phyloP scores from a whole-genome alignment of 148 eudicot species.

The Selenicereus undatus region DNA sequence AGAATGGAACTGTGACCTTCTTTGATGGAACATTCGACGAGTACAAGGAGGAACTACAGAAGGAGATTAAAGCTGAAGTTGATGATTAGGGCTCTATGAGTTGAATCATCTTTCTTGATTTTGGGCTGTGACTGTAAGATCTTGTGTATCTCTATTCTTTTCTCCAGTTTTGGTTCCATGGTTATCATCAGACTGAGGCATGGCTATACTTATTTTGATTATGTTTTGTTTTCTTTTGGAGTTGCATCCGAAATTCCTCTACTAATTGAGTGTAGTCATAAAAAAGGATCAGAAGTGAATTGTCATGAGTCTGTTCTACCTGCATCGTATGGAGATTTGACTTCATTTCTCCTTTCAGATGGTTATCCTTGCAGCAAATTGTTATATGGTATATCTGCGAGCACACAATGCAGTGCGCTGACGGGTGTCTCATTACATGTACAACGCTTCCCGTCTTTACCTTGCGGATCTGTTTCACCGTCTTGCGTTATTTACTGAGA shows the following conservation, averaged over 20 bases:
- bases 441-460: too few relatives aligned
- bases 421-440: too few relatives aligned
- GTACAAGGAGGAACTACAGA: slow-evolving; percentile 57
- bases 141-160: neutral
- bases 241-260: neutral
- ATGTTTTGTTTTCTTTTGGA: neutral
- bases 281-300: neutral
- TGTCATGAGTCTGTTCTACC: neutral
- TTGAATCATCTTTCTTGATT: neutral
- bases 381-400: too few relatives aligned
- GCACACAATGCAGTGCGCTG: too few relatives aligned
- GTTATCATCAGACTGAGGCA: neutral
- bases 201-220: neutral
- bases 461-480: too few relatives aligned
- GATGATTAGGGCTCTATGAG: slow-evolving; percentile 33
- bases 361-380: too few relatives aligned
- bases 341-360: too few relatives aligned
- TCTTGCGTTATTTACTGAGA: neutral
- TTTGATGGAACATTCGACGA: slow-evolving; percentile 54
- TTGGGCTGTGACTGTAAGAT: neutral
- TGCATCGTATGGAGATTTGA: too few relatives aligned
- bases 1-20: slow-evolving; percentile 46
- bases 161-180: neutral
- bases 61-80: slow-evolving; percentile 60
- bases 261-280: neutral